Evolutionary conservation across 2,329 filamentous ascomycete genomes (phyloP).

Genomic region (Lachnellula occidentalis): DNA sequence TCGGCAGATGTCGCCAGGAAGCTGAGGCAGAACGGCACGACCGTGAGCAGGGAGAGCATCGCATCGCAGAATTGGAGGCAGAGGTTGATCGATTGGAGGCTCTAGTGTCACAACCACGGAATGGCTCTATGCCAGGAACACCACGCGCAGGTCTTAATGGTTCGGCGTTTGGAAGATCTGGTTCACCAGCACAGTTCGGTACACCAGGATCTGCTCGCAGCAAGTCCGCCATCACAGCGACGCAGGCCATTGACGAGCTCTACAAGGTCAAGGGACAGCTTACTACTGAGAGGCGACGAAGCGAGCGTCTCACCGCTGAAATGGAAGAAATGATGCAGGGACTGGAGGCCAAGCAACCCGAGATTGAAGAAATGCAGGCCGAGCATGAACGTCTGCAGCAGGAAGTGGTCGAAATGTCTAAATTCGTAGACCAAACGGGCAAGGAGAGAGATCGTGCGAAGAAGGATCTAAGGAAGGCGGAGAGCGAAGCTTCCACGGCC

Average conservation of each 20-base stretch:
- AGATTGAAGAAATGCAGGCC: slow-evolving; percentile 76
- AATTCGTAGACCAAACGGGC: slow-evolving; percentile 74
- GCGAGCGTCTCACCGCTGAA: slow-evolving; percentile 66
- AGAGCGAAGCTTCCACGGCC: slow-evolving; percentile 60
- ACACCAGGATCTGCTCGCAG: slow-evolving; percentile 53
- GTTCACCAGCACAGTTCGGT: slow-evolving; percentile 50
- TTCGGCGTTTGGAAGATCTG: slow-evolving; percentile 45
- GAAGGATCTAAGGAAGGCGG: slow-evolving; percentile 72
- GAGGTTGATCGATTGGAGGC: slow-evolving; percentile 55
- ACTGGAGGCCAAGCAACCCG: slow-evolving; percentile 79
- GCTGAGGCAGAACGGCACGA: slow-evolving; percentile 53
- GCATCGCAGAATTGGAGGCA: slow-evolving; percentile 59
- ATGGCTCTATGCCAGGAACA: slow-evolving; percentile 52
- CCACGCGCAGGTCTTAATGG: slow-evolving; percentile 50
- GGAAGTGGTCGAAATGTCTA: slow-evolving; percentile 80
- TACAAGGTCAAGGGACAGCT: slow-evolving; percentile 68
- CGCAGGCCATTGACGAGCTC: slow-evolving; percentile 58
- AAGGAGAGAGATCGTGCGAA: slow-evolving; percentile 74
- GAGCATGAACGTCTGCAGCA: slow-evolving; percentile 76
- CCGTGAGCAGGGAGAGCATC: slow-evolving; percentile 55
- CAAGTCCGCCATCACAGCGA: slow-evolving; percentile 52
- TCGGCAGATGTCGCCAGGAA: slow-evolving; percentile 47
- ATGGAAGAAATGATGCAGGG: slow-evolving; percentile 82
- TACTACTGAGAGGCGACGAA: slow-evolving; percentile 66
- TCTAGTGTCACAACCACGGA: slow-evolving; percentile 35